Evolutionary conservation across 164 flowering plant genomes (phyloP).

Genomic region (Macadamia tetraphylla): DNA sequence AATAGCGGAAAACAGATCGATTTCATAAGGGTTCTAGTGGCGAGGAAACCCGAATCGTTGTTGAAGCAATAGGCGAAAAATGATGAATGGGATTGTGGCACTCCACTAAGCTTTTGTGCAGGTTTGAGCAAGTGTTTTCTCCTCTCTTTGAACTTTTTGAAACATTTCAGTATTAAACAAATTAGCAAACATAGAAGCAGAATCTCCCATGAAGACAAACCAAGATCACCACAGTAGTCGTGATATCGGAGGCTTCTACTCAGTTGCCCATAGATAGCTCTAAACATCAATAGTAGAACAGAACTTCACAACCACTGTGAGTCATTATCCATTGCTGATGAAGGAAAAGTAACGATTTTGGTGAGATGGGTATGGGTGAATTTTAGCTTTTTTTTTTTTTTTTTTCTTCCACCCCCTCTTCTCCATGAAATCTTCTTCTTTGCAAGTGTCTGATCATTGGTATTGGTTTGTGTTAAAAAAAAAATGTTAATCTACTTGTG

Average conservation of each 20-base stretch:
- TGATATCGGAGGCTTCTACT: constrained; percentile 36
- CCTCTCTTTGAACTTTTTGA: no score
- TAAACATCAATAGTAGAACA: constrained; percentile 42
- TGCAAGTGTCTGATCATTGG: constrained; percentile 23
- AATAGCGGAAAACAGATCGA: no score
- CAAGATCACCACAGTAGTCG: constrained; percentile 9
- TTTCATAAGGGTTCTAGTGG: no score
- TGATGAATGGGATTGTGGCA: no score
- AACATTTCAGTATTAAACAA: no score
- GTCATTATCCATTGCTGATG: constrained; percentile 6
- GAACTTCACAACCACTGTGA: constrained; percentile 47
- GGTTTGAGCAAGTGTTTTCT: no score
- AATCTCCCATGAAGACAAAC: no score
- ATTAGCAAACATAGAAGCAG: no score
- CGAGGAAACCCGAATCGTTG: no score
- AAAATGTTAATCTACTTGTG: constrained; percentile 19
- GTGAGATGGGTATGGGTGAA: constrained; percentile 11
- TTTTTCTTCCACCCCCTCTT: neutral
- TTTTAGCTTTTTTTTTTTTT: constrained; percentile 18
- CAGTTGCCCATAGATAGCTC: constrained; percentile 42
- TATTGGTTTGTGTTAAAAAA: constrained; percentile 28
- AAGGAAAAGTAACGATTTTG: constrained; percentile 47
- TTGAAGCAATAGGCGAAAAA: no score
- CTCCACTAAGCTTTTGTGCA: no score
- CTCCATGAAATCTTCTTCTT: constrained; percentile 10